Evolutionary conservation across 768 basidiomycete species (phyloP), one percentile per base, ranked within the genome.

Genomic region (Floccularia luteovirens): DNA sequence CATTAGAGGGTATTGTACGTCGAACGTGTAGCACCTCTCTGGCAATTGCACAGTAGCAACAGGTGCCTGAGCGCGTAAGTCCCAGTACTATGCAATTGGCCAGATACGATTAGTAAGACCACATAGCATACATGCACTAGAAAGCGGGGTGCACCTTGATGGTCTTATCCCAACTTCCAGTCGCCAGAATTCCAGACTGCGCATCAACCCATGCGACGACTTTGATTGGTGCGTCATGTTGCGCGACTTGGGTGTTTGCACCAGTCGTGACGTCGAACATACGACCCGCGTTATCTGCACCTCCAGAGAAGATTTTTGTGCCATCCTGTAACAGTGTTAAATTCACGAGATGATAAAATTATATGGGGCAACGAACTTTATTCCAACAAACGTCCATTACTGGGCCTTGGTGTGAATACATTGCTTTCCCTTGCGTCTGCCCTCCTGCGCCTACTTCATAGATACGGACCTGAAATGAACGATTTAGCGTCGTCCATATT

Each of bases 131-230:
- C n/a, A n/a, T n/a, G n/a, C n/a, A n/a, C n/a, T n/a, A n/a, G n/a
- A n/a, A n/a, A 25, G 45, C 19, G 47, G 44, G 2, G 53, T 63
- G 41, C 48, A 92, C 93, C 72, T 92, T 94, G 56, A 98, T 62
- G 1, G 90, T 94, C 64, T 94, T 94, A 60, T 99, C 94, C 96
- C 96, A 99, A 39, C 90, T 91, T 7, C 92, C 96, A 1, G 94
- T 97, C 10, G 82, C 89, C 14, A 93, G 67, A 46, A 93, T 79
- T 11, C 87, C 77, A 24, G 75, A 74, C 45, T 74, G 75, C 16
- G 82, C 74, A 45, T 92, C 85, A 38, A 90, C 69, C 79, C 84
- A 92, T 39, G 78, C 73, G 27, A 90, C 81, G 43, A 76, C 79
- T 58, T 82, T 88, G 52, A 94, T 79, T 8, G 88, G 88, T 33